phyloP scores from a whole-genome alignment of 345 rosid species.

The Moricandia arvensis region DNA sequence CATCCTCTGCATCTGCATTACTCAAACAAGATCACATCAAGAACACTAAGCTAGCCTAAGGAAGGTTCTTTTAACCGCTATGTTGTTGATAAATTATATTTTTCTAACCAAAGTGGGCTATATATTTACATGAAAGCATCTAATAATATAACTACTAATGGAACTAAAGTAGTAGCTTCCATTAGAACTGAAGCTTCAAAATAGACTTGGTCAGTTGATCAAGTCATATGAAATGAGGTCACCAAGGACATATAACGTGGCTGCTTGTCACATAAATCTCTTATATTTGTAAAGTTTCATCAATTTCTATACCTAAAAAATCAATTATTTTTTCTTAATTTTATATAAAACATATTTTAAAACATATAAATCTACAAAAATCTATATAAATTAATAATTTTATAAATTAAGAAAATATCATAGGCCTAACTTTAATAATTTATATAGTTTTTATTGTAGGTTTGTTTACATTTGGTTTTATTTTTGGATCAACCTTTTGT shows the following conservation, averaged over 20 bases:
- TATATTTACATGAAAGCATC: neutral
- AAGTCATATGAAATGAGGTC: neutral
- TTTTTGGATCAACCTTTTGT: neutral
- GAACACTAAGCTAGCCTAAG: neutral
- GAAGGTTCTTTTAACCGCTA: neutral
- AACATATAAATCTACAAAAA: no score
- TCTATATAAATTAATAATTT: no score
- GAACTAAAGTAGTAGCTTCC: neutral
- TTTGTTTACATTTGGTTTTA: neutral
- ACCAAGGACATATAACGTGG: no score
- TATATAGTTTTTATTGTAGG: no score
- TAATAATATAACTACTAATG: neutral
- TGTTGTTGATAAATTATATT: neutral
- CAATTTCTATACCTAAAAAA: no score
- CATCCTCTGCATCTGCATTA: constrained; percentile 44
- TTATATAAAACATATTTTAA: no score
- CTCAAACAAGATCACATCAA: neutral
- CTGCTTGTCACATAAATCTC: no score
- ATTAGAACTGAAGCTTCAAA: neutral
- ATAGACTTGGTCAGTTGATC: neutral
- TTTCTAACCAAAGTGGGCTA: neutral
- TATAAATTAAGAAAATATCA: no score
- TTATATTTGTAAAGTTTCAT: no score
- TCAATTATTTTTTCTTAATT: no score
- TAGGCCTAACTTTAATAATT: no score